Evolutionary conservation across 495 filamentous ascomycete genomes (phyloP), one percentile per base, ranked within the genome.

Genomic region (Clohesyomyces aquaticus): DNA sequence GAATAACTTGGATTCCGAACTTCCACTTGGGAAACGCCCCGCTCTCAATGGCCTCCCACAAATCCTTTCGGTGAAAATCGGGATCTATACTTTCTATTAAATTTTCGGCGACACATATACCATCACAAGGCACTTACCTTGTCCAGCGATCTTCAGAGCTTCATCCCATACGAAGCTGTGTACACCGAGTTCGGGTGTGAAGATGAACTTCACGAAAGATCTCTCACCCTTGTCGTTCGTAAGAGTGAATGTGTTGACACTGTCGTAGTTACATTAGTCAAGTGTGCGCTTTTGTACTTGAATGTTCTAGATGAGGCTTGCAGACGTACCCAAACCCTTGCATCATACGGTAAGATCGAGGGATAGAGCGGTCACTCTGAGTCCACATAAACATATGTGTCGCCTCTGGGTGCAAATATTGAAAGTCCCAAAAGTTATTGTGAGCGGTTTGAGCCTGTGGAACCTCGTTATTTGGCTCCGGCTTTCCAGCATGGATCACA

Each of bases 271-370:
- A n/a, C n/a, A n/a, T n/a, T n/a, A n/a, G n/a, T n/a, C n/a, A n/a
- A n/a, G n/a, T n/a, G n/a, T n/a, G n/a, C n/a, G n/a, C n/a, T n/a
- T n/a, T n/a, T n/a, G n/a, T n/a, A n/a, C n/a, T n/a, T n/a, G n/a
- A n/a, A n/a, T n/a, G n/a, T n/a, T n/a, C n/a, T n/a, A n/a, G n/a
- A n/a, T n/a, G n/a, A n/a, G n/a, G n/a, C n/a, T n/a, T n/a, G n/a
- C n/a, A n/a, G n/a, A n/a, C n/a, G n/a, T n/a, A n/a, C n/a, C 91
- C 91, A 62, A 94, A 95, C 0, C 91, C 91, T 71, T 95, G 88
- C 88, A 95, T 93, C 89, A 93, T 94, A 23, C 86, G 87, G 69
- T 79, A 91, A 1, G 88, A 91, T 3, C 90, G 83, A 19, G 91
- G 91, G 55, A 93, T 93, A 28, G 80, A 84, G 12, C 89, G 83